These are phyloP conservation scores for Pseudozyma thailandica DNA, from an alignment of 1,284 basidiomycete genomes.

Conservation along the genomic window DNA sequence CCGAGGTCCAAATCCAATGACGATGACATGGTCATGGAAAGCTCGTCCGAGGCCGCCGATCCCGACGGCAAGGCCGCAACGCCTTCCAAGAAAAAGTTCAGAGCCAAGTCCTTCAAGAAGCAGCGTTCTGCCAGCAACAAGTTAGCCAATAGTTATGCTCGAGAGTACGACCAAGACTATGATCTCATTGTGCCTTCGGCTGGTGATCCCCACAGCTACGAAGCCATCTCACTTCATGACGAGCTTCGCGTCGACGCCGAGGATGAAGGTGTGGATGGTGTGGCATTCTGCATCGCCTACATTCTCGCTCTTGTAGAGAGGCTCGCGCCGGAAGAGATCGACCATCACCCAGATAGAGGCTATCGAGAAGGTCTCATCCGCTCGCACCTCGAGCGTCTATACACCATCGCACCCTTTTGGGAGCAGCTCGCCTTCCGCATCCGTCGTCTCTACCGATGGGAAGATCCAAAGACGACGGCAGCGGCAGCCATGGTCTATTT, in stretches of 20 bases:
- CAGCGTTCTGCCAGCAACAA: constrained; percentile 5
- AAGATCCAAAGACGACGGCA: constrained; percentile 53
- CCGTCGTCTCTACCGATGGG: constrained; percentile 47
- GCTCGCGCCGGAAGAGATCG: constrained; percentile 65
- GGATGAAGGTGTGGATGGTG: constrained; percentile 59
- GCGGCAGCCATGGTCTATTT: constrained; percentile 66
- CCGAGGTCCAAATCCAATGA: constrained; percentile 4
- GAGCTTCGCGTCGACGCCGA: constrained; percentile 56
- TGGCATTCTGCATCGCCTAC: constrained; percentile 66
- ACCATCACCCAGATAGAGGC: constrained; percentile 58
- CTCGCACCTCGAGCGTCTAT: constrained; percentile 65
- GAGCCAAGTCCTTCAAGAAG: constrained; percentile 23
- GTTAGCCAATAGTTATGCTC: background rate
- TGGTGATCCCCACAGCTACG: constrained; percentile 3
- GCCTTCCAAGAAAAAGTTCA: constrained; percentile 27
- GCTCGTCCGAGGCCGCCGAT: constrained; percentile 7
- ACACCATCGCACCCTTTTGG: constrained; percentile 68
- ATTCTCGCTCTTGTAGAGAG: constrained; percentile 64
- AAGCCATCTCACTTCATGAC: constrained; percentile 7
- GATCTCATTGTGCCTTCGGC: constrained; percentile 45
- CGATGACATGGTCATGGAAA: constrained; percentile 4
- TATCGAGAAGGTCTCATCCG: constrained; percentile 64
- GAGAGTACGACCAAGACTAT: constrained; percentile 33
- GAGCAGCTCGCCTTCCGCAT: constrained; percentile 55
- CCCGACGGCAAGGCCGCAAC: background rate